Base-by-base conservation (phyloP, 2,329 filamentous ascomycete species). In the Colletotrichum horii region DNA sequence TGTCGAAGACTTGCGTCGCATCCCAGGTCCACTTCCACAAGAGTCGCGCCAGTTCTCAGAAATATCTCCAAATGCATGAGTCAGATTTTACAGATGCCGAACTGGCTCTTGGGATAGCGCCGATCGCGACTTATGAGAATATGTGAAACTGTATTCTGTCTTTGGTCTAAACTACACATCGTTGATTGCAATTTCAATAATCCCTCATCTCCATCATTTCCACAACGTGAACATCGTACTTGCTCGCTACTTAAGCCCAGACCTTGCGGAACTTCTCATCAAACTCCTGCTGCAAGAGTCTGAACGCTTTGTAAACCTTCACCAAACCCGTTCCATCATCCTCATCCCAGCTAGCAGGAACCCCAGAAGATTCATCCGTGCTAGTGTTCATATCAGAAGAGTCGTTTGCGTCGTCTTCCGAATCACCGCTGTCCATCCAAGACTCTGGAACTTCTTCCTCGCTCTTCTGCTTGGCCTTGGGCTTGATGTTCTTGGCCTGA, bases 181-280 rank as follows among this genome's bases (percentile, higher is more conserved):
- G 38, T 43, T 5, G 5, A 48, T 14, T 8, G 2, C 12, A 48
- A 22, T 48, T 1, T 1, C n/a, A 22, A 52, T 22, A 24, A 52
- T 52, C 12, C 6, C 0, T 24, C 43, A 3, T 52, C 11, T 22
- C 43, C 22, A 52, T 52, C 43, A 14, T 52, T 52, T 14, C 0
- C 43, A 2, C n/a, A n/a, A 32, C 0, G 12, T n/a, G 14, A 8
- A 32, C 5, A 16, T 12, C 56, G 6, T 4, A 36, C 11, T 11
- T 8, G 19, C 24, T 30, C 11, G 3, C 8, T 32, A 19, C 36
- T 81, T 83, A 93, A 81, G 91, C 89, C 90, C 91, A 92, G 79
- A 90, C 88, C 79, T 88, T 89, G 80, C 81, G 87, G 83, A 94
- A 94, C 84, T 93, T 94, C 60, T 87, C 86, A 77, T 93, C 89